Base-by-base conservation (phyloP, 331 rosid species). In the Saraca asoca region DNA sequence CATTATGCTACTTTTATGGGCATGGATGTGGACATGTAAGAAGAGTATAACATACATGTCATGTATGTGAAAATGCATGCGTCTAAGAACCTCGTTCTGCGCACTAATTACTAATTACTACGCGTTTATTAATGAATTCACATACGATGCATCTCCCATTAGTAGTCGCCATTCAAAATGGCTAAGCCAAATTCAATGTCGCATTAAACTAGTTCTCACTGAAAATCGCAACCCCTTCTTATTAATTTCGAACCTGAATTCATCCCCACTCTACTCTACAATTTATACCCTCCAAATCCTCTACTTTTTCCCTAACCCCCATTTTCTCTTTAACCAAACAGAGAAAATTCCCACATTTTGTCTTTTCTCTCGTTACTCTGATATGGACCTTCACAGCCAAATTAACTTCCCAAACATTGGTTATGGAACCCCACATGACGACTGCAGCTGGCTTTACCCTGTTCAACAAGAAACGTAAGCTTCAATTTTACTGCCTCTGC, bases 381-480 rank as follows among this genome's bases (percentile, higher is more conserved):
- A 24, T 46, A 52, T 77, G 85, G 80, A 73, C 33, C 44, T 29
- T 16, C 24, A 73, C 13, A 24, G 43, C 45, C 67, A 70, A 58
- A 45, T 48, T 8, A 7, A 12, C 24, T 5, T 63, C 56, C 81
- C 80, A 39, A 59, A 64, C 61, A 15, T 80, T 68, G 81, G 67
- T 7, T 29, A 57, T 3, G 31, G 31, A 24, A 3, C 31, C 73
- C 81, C 79, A 39, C 12, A 13, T 18, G 31, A 24, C 31, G 79
- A 49, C 3, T 74, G 55, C 19, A 72, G 71, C 35, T 77, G 78
- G 73, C 55, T 43, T 10, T 44, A 14, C 65, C 19, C 46, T 19
- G 70, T 53, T 48, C 31, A 68, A 19, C 71, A 34, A 51, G 19
- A 58, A 15, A 55, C 44, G 88, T 84, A 78, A 24, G 31, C 31